Evolutionary conservation across 2,329 filamentous ascomycete genomes (phyloP), one percentile per base, ranked within the genome.

Genomic region (Cercospora beticola): DNA sequence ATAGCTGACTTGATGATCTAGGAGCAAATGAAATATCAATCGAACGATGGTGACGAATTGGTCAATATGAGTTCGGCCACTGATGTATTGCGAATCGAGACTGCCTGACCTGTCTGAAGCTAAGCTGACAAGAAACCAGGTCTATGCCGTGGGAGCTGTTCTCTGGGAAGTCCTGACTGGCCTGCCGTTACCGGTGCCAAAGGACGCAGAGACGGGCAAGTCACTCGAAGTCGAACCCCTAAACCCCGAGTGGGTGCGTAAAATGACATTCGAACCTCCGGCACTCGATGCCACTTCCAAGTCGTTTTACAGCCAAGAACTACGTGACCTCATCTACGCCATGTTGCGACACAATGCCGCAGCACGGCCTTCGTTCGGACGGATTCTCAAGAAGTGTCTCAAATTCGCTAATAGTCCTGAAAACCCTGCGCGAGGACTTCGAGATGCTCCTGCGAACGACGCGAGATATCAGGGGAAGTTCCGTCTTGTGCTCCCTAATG

Each of bases 21-120:
- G 59, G 61, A 63, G 26, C 43, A 63, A 43, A 26, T 52, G 18
- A 54, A 10, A n/a, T 63, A 52, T 33, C 26, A 16, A 21, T 16
- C 43, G n/a, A 52, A 52, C 43, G 46, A 31, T 49, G 46, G 9
- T 52, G 61, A 63, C 5, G 26, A 46, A 16, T 46, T 31, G n/a
- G 30, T 33, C 23, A 36, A 52, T 9, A 54, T 63, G 61, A 63
- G 61, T 46, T 63, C 61, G 4, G 43, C 61, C 4, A 63, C 61
- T 33, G 46, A 63, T 52, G 61, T 63, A 63, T 52, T 16, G 18
- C 30, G 14, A 14, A 2, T n/a, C 6, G 21, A 46, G 23, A 23
- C 14, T 26, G 4, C 21, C 36, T 14, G 18, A 6, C 14, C 23
- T n/a, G 6, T n/a, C 12, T 28, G 33, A 46, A 46, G 28, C 9